Base-by-base conservation (phyloP, 768 basidiomycete species). In the Mycena belliarum region DNA sequence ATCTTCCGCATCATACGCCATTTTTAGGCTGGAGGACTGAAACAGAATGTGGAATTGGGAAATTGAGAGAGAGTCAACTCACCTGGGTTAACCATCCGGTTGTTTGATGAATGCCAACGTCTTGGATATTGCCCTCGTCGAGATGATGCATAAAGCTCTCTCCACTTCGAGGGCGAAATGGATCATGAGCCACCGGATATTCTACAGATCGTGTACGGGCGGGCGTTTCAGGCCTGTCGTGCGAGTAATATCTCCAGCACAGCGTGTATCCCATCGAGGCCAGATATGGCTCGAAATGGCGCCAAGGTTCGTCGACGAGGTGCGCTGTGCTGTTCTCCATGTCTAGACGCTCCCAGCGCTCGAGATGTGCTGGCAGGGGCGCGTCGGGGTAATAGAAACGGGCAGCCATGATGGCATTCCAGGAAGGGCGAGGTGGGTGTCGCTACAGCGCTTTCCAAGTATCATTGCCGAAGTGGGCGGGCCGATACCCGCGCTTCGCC, bases 231-330 rank as follows among this genome's bases (percentile, higher is more conserved):
- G 62, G 62, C 9, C 7, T 21, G 10, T 48, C 44, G 6, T 58
- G 57, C 10, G 62, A 63, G 51, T 59, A 60, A n/a, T 63, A 63
- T 26, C 29, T 45, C 62, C 62, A 63, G 62, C 62, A 63, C 2
- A 63, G 51, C 0, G 54, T 49, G 48, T 63, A 63, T 8, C 62
- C 62, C 18, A 24, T 50, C 18, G 62, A 48, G 4, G 53, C 62
- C 4, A 63, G 58, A 23, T 45, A 60, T 12, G 55, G 62, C 42
- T 56, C 62, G 21, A 63, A 63, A 43, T 63, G 48, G 0, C 57
- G 57, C 62, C 62, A 63, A 9, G 62, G 58, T 20, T 55, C 51
- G 33, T 63, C 62, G 21, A 60, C 55, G 6, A 63, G 58, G n/a
- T 59, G 54, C 4, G 51, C 62, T 9, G 62, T 63, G 43, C 23